phyloP scores from a whole-genome alignment of 1,139 yeast species.

The Pneumocystis canis region DNA sequence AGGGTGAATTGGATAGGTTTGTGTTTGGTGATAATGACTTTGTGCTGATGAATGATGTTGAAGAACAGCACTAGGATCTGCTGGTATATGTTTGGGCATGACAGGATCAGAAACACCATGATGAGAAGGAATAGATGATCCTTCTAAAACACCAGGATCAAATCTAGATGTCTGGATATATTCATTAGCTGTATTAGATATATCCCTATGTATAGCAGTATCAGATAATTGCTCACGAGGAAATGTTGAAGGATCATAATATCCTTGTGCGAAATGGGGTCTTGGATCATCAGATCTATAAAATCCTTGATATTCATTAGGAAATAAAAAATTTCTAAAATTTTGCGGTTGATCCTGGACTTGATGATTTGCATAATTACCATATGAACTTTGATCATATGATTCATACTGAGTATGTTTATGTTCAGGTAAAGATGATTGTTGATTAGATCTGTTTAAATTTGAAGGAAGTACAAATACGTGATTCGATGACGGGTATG shows the following conservation, averaged over 20 bases:
- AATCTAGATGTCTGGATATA: background rate
- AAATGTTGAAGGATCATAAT: constrained; percentile 1
- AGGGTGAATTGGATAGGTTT: constrained; percentile 3
- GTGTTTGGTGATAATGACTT: background rate
- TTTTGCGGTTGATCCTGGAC: background rate
- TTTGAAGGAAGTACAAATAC: background rate
- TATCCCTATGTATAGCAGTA: background rate
- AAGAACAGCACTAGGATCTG: background rate
- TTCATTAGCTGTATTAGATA: background rate
- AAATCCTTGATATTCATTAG: constrained; percentile 1
- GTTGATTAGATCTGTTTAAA: background rate
- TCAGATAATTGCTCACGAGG: background rate
- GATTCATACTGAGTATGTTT: background rate
- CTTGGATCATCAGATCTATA: constrained; percentile 1
- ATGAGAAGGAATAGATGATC: background rate
- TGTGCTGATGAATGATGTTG: background rate
- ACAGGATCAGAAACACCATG: background rate
- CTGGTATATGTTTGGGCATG: background rate
- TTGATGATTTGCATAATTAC: background rate
- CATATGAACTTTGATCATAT: background rate
- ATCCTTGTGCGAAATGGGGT: background rate
- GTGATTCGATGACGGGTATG: background rate
- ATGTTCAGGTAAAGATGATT: background rate
- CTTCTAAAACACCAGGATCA: background rate
- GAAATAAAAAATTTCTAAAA: background rate